Evolutionary conservation across 1,284 basidiomycete genomes (phyloP).

Genomic region (Trametes polyzona): DNA sequence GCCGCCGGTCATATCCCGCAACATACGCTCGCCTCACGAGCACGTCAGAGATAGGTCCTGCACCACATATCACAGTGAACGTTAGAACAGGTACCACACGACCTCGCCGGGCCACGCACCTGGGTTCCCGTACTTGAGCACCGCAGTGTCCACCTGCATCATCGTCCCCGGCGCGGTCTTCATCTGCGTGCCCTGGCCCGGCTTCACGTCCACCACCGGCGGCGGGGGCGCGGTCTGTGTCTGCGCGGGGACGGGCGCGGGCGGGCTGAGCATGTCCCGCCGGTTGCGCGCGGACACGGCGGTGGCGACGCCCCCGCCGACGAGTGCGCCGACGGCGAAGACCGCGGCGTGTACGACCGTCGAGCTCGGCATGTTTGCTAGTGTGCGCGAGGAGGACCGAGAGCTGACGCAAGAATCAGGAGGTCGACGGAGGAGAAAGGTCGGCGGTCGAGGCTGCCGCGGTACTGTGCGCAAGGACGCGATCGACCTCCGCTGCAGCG

Average conservation of each 20-base stretch:
- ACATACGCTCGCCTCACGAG: constrained; percentile 84
- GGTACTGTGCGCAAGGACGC: background rate
- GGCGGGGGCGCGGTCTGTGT: constrained; percentile 8
- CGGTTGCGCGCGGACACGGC: constrained; percentile 37
- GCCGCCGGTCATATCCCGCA: constrained; percentile 87
- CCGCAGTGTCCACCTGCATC: constrained; percentile 35
- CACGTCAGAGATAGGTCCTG: constrained; percentile 85
- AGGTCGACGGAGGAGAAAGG: background rate
- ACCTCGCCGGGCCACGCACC: constrained; percentile 45
- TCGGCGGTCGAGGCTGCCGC: background rate
- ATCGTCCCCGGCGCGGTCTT: constrained; percentile 26
- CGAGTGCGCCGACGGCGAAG: constrained; percentile 71
- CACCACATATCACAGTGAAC: constrained; percentile 9
- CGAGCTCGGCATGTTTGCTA: constrained; percentile 44
- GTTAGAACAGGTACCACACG: background rate
- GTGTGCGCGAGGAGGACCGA: background rate
- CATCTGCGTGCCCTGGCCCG: constrained; percentile 29
- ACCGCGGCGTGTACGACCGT: constrained; percentile 63
- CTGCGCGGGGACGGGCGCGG: constrained; percentile 9
- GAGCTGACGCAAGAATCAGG: background rate
- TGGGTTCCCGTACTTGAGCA: constrained; percentile 77
- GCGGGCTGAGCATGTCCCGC: constrained; percentile 8
- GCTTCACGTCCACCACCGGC: constrained; percentile 32
- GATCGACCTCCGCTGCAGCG: background rate
- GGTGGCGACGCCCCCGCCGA: constrained; percentile 69